Conservation (phyloP, 345 rosid genomes). For the Aquilaria malaccensis region DNA sequence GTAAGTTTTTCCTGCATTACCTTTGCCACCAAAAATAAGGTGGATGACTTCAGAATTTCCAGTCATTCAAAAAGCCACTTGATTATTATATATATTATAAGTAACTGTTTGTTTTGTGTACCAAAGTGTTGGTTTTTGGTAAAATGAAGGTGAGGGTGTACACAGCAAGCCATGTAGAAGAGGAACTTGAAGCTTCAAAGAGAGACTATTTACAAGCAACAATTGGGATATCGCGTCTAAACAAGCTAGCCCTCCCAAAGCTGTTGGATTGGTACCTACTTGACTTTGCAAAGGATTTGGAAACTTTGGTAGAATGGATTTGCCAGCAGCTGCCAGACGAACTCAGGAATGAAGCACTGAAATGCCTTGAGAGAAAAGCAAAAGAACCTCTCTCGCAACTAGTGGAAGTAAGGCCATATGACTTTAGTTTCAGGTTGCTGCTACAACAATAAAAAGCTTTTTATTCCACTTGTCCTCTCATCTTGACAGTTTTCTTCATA, state of each 20-base stretch:
- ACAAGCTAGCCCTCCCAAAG: constrained; percentile 70
- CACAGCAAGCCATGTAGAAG: constrained; percentile 62
- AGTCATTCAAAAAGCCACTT: not conserved
- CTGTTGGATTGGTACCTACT: constrained; percentile 80
- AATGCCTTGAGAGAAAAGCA: constrained; percentile 44
- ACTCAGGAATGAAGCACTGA: constrained; percentile 49
- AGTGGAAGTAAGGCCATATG: constrained; percentile 74
- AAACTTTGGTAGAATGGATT: constrained; percentile 78
- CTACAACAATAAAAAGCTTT: constrained; percentile 29
- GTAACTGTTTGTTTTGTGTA: not conserved
- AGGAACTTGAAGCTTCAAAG: constrained; percentile 72
- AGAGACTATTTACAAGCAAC: constrained; percentile 82
- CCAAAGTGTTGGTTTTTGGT: constrained; percentile 3
- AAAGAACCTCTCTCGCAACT: constrained; percentile 40
- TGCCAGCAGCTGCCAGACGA: constrained; percentile 73
- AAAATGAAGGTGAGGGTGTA: constrained; percentile 69
- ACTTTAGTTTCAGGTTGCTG: constrained; percentile 73
- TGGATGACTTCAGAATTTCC: not conserved
- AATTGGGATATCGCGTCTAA: constrained; percentile 59
- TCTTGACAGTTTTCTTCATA: no score
- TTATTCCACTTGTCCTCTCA: not conserved
- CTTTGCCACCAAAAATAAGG: no score
- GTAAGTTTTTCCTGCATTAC: constrained; percentile 36
- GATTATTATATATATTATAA: not conserved
- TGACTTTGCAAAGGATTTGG: constrained; percentile 86